Base-by-base conservation (phyloP, 805 yeast species). In the Cyberlindnera maritima region DNA sequence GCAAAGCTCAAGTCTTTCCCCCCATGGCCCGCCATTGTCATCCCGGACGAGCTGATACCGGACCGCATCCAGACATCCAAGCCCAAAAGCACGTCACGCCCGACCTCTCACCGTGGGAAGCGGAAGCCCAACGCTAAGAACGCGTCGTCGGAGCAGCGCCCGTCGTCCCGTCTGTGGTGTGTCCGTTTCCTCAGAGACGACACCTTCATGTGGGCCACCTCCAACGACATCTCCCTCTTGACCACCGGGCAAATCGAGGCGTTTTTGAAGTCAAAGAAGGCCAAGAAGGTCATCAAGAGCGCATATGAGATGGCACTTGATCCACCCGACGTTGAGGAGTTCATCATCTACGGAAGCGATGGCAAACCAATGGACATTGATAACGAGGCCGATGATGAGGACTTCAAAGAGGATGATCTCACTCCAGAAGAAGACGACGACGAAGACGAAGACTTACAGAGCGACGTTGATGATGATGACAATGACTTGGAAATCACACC, bases 11-110 rank as follows among this genome's bases (percentile, higher is more conserved):
- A 87, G 59, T 95, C 96, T 9, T 88, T 81, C 61, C 87, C 96
- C 2, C 85, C 91, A 36, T 88, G 96, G 96, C 96, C 96, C 0
- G 90, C 91, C 2, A 82, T 88, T 80, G 81, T 87, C 4, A 75
- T 88, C 4, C 83, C 82, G 1, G 76, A 70, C 49, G 72, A 74
- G 15, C 64, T 78, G 8, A 70, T 88, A 6, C 94, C 96, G 0
- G 77, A 69, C 18, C 68, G 73, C 54, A 77, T 87, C 25, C 53
- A 66, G 21, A 62, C 65, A 15, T 74, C 71, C 50, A 76, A 72
- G 47, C 87, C 88, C 14, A 77, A 77, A 54, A 53, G 66, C 12
- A 44, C 60, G 15, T 23, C 45, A 10, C 38, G 36, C 18, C 36
- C 57, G 57, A 17, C 42, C 1, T 5, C 49, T 5, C 34, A 44